Evolutionary conservation across 1,139 yeast genomes (phyloP), one percentile per base, ranked within the genome.

Genomic region (Debaryomyces nepalensis): DNA sequence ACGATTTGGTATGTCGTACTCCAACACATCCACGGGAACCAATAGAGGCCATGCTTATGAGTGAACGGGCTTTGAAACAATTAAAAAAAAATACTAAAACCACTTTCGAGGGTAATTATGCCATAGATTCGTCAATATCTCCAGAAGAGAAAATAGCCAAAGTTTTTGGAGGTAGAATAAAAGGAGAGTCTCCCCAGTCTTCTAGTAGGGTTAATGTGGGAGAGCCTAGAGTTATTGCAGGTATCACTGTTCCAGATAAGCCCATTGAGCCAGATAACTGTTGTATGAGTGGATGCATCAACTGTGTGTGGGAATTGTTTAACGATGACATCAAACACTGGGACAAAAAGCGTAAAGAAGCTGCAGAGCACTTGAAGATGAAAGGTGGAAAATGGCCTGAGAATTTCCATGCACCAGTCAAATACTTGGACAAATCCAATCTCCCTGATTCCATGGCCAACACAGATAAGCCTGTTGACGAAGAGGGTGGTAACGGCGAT

Each of bases 221-320:
- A 4, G 61, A 68, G 36, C 72, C 79, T 1, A 53, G 63, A 29
- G 52, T 55, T 2, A 80, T 91, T 5, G 91, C 82, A 0, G 97
- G 97, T 0, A 68, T 91, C 0, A 61, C 61, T 3, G 96, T 93
- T 0, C 97, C 97, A 2, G 80, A 78, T 12, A 77, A 75, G 55
- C 99, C 99, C 1, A 72, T 69, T 4, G 96, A 89, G 55, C 98
- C 98, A 2, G 96, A 90, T 55, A 90, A 91, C 61, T 93, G 99
- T 62, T 93, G 99, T 62, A 90, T 90, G 96, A 84, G 95, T 49
- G 99, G 99, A 1, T 93, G 99, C 62, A 82, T 89, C 30, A 88
- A 91, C 63, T 93, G 99, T 64, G 98, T 93, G 1, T 93, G 98
- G 98, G 97, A 91, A 54, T 68, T 87, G 43, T 93, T 81, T 61